Base-by-base conservation (phyloP, 495 filamentous ascomycete species). In the Xylona heveae region DNA sequence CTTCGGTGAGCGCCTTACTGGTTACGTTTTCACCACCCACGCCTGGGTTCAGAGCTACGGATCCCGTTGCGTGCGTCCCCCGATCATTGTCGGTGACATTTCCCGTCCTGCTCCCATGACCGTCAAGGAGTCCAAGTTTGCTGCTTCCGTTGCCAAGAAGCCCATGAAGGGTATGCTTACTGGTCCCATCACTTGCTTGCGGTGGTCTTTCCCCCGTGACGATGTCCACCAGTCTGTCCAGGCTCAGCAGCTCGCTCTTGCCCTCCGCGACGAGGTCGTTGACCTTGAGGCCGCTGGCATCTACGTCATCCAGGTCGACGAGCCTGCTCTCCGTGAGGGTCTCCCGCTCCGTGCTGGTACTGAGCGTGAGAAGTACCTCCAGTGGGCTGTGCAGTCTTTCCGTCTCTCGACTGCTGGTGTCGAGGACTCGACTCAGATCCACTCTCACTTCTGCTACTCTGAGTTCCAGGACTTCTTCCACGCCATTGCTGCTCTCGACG, bases 381-480 rank as follows among this genome's bases (percentile, higher is more conserved):
- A 74, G 47, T 97, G 88, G 88, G 90, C 88, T 34, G 90, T 97
- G 48, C 68, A 85, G 57, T 76, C 82, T 46, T 97, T 97, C 81
- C 78, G 75, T 51, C 80, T 97, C 41, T 70, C 88, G 37, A 84
- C 81, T 45, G 68, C 81, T 32, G 85, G 79, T 49, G 88, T 95
- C 33, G 52, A 76, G 49, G 80, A 97, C 52, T 76, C 71, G 34
- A 95, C 90, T 42, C 88, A 97, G 66, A 91, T 97, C 58, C 88
- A 97, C 71, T 93, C 82, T 31, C 88, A 97, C 66, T 97, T 97
- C 82, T 97, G 88, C 59, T 97, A 97, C 74, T 93, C 83, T 28
- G 88, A 97, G 66, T 97, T 97, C 78, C 88, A 97, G 62, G 88
- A 97, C 67, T 97, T 97, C 71, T 97, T 97, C 78, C 79, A 95